phyloP scores from a whole-genome alignment of 305 asterid genomes.

The Withania somnifera region DNA sequence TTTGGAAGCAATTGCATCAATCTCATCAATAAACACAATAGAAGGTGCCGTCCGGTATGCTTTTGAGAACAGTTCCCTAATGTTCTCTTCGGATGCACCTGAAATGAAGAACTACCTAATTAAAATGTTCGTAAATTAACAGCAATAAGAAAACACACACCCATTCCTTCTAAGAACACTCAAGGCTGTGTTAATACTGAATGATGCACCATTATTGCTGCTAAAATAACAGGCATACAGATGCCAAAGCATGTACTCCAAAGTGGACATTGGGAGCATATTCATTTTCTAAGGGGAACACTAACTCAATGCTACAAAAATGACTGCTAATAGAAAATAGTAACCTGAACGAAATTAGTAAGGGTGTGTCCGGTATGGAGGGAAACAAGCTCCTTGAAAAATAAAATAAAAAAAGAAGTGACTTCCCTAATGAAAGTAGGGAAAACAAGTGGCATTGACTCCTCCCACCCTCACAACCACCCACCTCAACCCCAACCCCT shows the following conservation, averaged over 20 bases:
- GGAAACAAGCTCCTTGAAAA: no score
- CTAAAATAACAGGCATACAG: background rate
- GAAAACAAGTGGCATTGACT: no score
- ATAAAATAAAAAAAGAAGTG: no score
- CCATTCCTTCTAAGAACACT: background rate
- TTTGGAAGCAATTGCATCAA: slow-evolving; percentile 86
- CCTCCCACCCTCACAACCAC: no score
- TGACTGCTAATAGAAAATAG: slow-evolving; percentile 27
- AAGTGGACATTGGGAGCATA: background rate
- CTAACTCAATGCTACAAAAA: slow-evolving; percentile 51
- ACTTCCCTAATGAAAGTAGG: no score
- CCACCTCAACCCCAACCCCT: no score
- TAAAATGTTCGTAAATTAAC: background rate
- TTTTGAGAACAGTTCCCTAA: slow-evolving; percentile 66
- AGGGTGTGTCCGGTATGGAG: no score
- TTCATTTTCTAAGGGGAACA: background rate
- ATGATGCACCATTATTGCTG: background rate
- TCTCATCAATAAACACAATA: slow-evolving; percentile 86
- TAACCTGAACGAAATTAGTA: no score
- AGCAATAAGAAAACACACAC: background rate
- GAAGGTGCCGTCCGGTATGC: slow-evolving; percentile 89
- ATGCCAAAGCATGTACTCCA: background rate
- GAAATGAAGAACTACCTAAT: slow-evolving; percentile 11
- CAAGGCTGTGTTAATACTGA: background rate
- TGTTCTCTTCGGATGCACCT: slow-evolving; percentile 93